A percentile compares a stretch with the other conserved stretches of the same genome.
Evolutionary conservation across 2,329 filamentous ascomycete genomes (phyloP).

Genomic region (Lachnellula suecica): DNA sequence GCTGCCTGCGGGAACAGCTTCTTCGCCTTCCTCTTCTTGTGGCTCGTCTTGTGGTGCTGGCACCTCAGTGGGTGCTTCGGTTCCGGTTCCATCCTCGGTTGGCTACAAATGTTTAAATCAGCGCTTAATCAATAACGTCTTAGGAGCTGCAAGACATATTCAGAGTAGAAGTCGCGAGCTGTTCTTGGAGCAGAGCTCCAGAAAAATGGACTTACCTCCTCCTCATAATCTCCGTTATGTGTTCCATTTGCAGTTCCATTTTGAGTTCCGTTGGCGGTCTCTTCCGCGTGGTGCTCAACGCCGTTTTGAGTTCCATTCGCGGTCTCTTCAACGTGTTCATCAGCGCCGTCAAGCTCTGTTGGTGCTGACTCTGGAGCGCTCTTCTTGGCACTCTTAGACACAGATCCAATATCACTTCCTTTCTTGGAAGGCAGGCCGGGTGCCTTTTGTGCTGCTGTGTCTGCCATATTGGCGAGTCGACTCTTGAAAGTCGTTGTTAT

Average conservation of each 20-base stretch:
- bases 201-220: slow-evolving; percentile 1
- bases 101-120: slow-evolving; percentile 3
- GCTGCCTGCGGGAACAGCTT: slow-evolving; percentile 20
- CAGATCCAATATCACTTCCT: slow-evolving; percentile 1
- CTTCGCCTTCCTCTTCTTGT: slow-evolving; percentile 12
- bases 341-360: not conserved
- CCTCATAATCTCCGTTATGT: not conserved
- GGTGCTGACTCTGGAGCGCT: not conserved
- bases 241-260: not conserved
- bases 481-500: not conserved
- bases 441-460: slow-evolving; percentile 12
- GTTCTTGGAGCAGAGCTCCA: not conserved
- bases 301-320: not conserved
- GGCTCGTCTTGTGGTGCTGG: not conserved
- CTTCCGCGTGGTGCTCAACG: not conserved
- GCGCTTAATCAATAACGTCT: not conserved
- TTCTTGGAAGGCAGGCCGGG: slow-evolving; percentile 14
- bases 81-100: slow-evolving; percentile 13
- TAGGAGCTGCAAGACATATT: not conserved
- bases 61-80: slow-evolving; percentile 3
- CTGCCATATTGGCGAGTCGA: slow-evolving; percentile 20
- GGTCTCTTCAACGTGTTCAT: not conserved
- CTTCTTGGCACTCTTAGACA: slow-evolving; percentile 6
- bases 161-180: not conserved
- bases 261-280: not conserved